These are phyloP conservation scores for Kurtzmaniella quercitrusa DNA, from an alignment of 1,139 yeast species.

Conservation along the genomic window DNA sequence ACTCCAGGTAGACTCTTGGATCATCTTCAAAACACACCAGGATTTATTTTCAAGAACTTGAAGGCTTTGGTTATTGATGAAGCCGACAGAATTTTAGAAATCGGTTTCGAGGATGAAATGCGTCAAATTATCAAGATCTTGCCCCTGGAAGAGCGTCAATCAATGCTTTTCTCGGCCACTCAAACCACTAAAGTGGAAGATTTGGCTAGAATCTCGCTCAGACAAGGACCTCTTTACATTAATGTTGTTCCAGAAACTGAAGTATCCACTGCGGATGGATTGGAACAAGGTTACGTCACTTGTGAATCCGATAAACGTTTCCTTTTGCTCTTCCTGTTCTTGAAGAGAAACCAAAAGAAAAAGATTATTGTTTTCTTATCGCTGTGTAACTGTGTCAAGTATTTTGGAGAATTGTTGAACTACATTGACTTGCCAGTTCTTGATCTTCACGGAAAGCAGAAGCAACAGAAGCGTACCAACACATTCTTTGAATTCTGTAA, in stretches of 20 bases:
- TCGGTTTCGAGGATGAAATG: conserved; percentile 99
- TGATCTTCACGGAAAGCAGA: conserved; percentile 96
- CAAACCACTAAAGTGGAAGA: conserved; percentile 99
- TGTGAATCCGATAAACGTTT: conserved; percentile 96
- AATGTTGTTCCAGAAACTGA: conserved; percentile 85
- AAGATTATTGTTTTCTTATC: conserved; percentile 91
- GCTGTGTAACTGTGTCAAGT: conserved; percentile 95
- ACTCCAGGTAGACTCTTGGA: conserved; percentile 97
- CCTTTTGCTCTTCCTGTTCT: conserved; percentile 81
- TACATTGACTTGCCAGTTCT: conserved; percentile 95
- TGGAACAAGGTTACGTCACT: conserved; percentile 97
- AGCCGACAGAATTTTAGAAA: conserved; percentile 94
- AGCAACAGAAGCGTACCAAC: conserved; percentile 96
- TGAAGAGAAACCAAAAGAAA: conserved; percentile 87
- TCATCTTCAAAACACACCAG: conserved; percentile 92
- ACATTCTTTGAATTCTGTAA: conserved; percentile 97
- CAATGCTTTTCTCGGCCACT: conserved; percentile 97
- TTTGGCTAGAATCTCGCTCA: conserved; percentile 90
- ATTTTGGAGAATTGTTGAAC: conserved; percentile 89
- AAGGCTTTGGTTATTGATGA: conserved; percentile 94
- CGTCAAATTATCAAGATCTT: conserved; percentile 89
- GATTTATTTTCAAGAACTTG: conserved; percentile 89
- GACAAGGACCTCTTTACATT: conserved; percentile 93
- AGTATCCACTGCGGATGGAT: conserved; percentile 89
- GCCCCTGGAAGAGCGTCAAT: conserved; percentile 91